Conservation (phyloP, 768 basidiomycete species). For the Exidia glandulosa region DNA sequence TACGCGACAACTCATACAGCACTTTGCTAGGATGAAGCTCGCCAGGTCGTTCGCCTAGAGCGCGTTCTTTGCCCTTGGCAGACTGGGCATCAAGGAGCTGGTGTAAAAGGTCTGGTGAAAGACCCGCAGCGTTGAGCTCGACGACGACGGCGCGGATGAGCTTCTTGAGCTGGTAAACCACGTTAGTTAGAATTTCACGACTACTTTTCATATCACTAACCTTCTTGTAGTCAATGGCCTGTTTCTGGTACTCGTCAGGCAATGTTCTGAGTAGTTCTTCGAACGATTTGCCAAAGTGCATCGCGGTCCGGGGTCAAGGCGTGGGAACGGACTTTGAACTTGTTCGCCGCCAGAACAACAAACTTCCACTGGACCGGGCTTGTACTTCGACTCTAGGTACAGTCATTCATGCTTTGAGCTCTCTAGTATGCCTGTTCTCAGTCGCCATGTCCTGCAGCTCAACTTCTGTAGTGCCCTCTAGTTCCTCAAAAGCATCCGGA, state of each 20-base stretch:
- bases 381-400: no score
- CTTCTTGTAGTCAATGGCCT: constrained; percentile 77
- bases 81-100: constrained; percentile 20
- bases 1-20: constrained; percentile 45
- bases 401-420: no score
- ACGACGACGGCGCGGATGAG: constrained; percentile 72
- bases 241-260: constrained; percentile 65
- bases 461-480: no score
- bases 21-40: constrained; percentile 19
- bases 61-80: constrained; percentile 16
- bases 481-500: no score
- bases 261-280: constrained; percentile 49
- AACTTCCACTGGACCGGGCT: no score
- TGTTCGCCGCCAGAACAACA: no score
- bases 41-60: constrained; percentile 5
- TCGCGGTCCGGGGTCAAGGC: constrained; percentile 14
- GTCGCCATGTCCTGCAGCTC: no score
- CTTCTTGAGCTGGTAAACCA: constrained; percentile 62
- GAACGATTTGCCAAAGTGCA: constrained; percentile 72
- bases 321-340: no score
- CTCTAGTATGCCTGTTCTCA: no score
- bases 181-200: neutral
- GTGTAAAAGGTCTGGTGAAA: constrained; percentile 31
- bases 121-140: constrained; percentile 65
- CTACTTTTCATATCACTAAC: constrained; percentile 23